Conservation (phyloP, 768 basidiomycete genomes). For the Auricularia sp. region DNA sequence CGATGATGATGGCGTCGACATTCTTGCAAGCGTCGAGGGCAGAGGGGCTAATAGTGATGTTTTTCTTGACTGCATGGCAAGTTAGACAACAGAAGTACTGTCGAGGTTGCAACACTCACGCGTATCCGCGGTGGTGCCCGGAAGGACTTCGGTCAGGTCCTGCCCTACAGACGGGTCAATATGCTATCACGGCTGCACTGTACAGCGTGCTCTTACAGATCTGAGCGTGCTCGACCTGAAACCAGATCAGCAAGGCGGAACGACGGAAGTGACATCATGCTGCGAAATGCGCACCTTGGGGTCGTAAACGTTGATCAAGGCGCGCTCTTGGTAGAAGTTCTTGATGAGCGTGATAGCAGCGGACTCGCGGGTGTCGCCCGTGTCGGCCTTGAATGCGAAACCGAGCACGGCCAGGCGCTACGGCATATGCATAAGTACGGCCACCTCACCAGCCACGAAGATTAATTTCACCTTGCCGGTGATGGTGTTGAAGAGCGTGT, state of each 20-base stretch:
- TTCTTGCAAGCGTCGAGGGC: slow-evolving; percentile 82
- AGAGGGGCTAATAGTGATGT: slow-evolving; percentile 65
- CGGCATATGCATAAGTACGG: slow-evolving; percentile 1
- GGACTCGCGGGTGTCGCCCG: slow-evolving; percentile 97
- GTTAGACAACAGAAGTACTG: not conserved
- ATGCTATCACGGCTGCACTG: not conserved
- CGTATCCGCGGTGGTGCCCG: slow-evolving; percentile 47
- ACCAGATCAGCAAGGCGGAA: slow-evolving; percentile 4
- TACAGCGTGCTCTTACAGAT: slow-evolving; percentile 37
- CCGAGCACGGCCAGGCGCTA: slow-evolving; percentile 92
- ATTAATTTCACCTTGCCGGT: slow-evolving; percentile 70
- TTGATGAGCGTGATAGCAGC: slow-evolving; percentile 89
- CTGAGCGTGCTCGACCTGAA: slow-evolving; percentile 58
- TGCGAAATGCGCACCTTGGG: slow-evolving; percentile 42
- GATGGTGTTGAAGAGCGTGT: slow-evolving; percentile 97
- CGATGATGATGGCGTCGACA: slow-evolving; percentile 89
- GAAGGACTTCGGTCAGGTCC: slow-evolving; percentile 62
- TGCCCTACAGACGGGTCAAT: slow-evolving; percentile 26
- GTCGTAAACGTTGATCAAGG: slow-evolving; percentile 82
- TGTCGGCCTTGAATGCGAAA: slow-evolving; percentile 99
- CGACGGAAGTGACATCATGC: not conserved
- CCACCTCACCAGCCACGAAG: not conserved
- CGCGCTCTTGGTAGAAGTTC: slow-evolving; percentile 87
- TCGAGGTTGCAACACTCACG: slow-evolving; percentile 37
- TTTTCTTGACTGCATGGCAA: slow-evolving; percentile 61